Base-by-base conservation (phyloP, 2,329 filamentous ascomycete species). In the Ceratocystis eucalypticola region DNA sequence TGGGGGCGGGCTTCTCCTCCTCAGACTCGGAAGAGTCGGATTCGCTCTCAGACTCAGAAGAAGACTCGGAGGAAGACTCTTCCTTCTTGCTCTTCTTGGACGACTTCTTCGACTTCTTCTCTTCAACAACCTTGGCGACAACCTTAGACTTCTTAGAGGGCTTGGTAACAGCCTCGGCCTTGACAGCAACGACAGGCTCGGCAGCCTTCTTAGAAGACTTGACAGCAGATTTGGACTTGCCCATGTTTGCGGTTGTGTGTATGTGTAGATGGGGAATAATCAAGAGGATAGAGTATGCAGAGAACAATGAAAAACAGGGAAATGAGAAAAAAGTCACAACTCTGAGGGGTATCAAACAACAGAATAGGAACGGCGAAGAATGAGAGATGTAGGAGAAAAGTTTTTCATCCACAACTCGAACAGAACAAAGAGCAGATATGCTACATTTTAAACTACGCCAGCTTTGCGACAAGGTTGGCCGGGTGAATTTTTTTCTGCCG, bases 151-250 rank as follows among this genome's bases (percentile, higher is more conserved):
- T 80, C 55, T 59, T 59, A 69, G 83, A 79, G 65, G 85, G 74
- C 80, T 91, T 91, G 78, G 82, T 83, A 72, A 89, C 80, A 70
- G 83, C 82, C 71, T 80, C 77, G 74, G 61, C 59, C 65, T 67
- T 67, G 53, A 64, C 62, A 45, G 62, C 53, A 72, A 77, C 76
- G 71, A 80, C 73, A 69, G 78, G 74, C 73, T 81, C 79, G 70
- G 80, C 73, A 78, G 83, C 84, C 66, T 67, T 67, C 25, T 76
- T 79, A 17, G 76, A 79, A 74, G 80, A 74, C 75, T 78, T 82
- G 75, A 57, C 62, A 46, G 79, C 78, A 74, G 86, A 81, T 79
- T 88, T 88, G 66, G 80, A 77, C 78, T 88, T 88, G 75, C 80
- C 84, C 85, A 88, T 88, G 76, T 71, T 80, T 75, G 76, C 67